phyloP scores from a whole-genome alignment of 1,284 basidiomycete genomes.

The Moniliella sp. region DNA sequence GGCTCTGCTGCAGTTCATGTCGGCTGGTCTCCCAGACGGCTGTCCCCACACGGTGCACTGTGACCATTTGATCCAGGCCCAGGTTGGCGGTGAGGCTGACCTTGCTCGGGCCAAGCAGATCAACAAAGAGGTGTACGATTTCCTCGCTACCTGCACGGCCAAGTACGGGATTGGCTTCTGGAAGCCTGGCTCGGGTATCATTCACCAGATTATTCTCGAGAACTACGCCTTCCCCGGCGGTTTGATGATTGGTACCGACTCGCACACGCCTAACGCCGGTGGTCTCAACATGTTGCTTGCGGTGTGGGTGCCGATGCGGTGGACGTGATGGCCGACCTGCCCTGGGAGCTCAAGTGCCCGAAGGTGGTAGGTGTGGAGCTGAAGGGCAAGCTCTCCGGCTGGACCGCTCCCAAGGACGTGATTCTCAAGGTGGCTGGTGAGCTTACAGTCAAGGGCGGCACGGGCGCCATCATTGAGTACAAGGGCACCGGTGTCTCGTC shows the following conservation, averaged over 20 bases:
- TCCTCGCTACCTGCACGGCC: conserved; percentile 85
- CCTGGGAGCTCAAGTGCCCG: conserved; percentile 97
- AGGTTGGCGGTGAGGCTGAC: conserved; percentile 77
- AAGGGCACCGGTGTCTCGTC: conserved; percentile 58
- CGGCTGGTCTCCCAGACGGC: conserved; percentile 62
- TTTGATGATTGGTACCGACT: conserved; percentile 98
- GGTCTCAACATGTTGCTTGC: conserved; percentile 96
- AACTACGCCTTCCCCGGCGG: conserved; percentile 98
- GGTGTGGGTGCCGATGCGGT: conserved; percentile 98
- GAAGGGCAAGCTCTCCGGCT: conserved; percentile 78
- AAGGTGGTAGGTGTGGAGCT: conserved; percentile 96
- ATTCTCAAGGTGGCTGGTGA: conserved; percentile 33
- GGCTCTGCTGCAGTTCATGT: conserved; percentile 98
- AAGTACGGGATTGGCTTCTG: conserved; percentile 99
- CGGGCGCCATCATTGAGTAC: conserved; percentile 35
- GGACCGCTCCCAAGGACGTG: conserved; percentile 76
- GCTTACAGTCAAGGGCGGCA: conserved; percentile 34
- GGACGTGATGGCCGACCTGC: conserved; percentile 88
- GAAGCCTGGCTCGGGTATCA: conserved; percentile 87
- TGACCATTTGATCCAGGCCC: conserved; percentile 95
- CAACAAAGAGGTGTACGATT: conserved; percentile 99
- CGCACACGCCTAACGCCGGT: conserved; percentile 95
- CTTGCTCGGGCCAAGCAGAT: conserved; percentile 72
- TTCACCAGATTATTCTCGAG: conserved; percentile 53
- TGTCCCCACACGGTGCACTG: conserved; percentile 84